A percentile compares a stretch with the other conserved stretches of the same genome.
phyloP scores from a whole-genome alignment of 2,329 filamentous ascomycete genomes.

The Alternaria brassicae region DNA sequence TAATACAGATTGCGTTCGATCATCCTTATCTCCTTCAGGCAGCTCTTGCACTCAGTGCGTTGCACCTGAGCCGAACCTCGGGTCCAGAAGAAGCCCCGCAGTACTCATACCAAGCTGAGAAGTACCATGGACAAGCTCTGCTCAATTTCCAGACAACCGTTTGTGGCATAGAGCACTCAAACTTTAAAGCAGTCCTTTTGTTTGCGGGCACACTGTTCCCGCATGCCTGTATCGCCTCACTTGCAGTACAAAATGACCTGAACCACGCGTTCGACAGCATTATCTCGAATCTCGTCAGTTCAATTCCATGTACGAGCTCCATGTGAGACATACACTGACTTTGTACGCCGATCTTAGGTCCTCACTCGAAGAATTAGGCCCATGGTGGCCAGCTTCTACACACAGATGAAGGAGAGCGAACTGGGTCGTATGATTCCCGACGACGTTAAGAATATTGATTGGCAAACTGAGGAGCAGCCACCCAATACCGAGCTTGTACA shows the following conservation, averaged over 20 bases:
- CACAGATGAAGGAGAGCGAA: constrained; percentile 20
- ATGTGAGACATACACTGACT: no score
- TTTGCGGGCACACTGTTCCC: constrained; percentile 30
- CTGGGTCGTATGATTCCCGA: constrained; percentile 28
- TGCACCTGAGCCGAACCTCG: constrained; percentile 53
- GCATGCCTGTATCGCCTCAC: constrained; percentile 30
- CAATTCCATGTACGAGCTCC: no score
- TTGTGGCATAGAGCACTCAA: constrained; percentile 47
- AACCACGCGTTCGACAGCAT: constrained; percentile 30
- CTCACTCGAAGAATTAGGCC: constrained; percentile 34
- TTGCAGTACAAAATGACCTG: constrained; percentile 16
- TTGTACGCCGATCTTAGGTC: no score
- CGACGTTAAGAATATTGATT: constrained; percentile 29
- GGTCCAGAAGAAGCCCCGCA: constrained; percentile 8
- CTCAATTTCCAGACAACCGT: constrained; percentile 28
- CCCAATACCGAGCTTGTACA: constrained; percentile 30
- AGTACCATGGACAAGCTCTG: constrained; percentile 33
- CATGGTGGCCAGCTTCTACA: constrained; percentile 32
- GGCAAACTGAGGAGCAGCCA: constrained; percentile 22
- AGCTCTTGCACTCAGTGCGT: constrained; percentile 53
- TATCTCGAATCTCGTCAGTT: constrained; percentile 28
- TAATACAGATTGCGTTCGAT: constrained; percentile 50
- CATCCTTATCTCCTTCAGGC: constrained; percentile 55
- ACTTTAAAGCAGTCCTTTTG: constrained; percentile 49
- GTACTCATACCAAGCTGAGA: constrained; percentile 29